Evolutionary conservation across 306 rosid species (phyloP).

Genomic region (Albizia julibrissin): DNA sequence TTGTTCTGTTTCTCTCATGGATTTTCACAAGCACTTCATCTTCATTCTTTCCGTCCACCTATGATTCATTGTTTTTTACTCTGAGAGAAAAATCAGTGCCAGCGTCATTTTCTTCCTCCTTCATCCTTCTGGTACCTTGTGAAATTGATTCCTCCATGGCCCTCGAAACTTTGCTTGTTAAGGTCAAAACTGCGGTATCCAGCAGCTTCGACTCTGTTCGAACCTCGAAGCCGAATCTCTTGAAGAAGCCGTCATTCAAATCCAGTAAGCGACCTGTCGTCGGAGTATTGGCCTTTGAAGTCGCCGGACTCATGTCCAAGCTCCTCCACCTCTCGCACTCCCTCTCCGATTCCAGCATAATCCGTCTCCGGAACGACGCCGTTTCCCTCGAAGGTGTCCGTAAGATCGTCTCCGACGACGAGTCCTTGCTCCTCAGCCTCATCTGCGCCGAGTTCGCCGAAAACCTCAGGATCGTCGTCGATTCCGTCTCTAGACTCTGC

Average conservation of each 20-base stretch:
- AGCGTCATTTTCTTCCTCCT: not conserved
- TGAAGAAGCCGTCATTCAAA: constrained; percentile 45
- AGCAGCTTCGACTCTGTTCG: constrained; percentile 55
- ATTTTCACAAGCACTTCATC: not conserved
- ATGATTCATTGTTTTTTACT: not conserved
- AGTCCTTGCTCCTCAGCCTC: constrained; percentile 70
- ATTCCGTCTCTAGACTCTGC: constrained; percentile 52
- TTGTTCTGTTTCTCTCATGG: not conserved
- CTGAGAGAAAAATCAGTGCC: not conserved
- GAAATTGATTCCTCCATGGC: constrained; percentile 48
- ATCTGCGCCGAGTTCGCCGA: constrained; percentile 73
- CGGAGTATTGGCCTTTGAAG: constrained; percentile 79
- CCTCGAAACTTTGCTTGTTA: constrained; percentile 71
- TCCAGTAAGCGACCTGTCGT: constrained; percentile 37
- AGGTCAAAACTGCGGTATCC: constrained; percentile 74
- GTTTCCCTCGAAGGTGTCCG: constrained; percentile 72
- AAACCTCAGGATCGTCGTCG: constrained; percentile 53
- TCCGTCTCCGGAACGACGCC: constrained; percentile 69
- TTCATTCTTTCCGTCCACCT: not conserved
- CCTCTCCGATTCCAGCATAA: constrained; percentile 63
- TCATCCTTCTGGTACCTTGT: not conserved
- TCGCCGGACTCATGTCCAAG: constrained; percentile 80
- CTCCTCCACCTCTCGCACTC: constrained; percentile 82
- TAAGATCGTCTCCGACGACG: constrained; percentile 80
- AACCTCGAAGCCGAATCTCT: constrained; percentile 37